Percentiles rank a stretch among this genome's conserved stretches.
Evolutionary conservation across 345 rosid species (phyloP).

Genomic region (Citrus sp.): DNA sequence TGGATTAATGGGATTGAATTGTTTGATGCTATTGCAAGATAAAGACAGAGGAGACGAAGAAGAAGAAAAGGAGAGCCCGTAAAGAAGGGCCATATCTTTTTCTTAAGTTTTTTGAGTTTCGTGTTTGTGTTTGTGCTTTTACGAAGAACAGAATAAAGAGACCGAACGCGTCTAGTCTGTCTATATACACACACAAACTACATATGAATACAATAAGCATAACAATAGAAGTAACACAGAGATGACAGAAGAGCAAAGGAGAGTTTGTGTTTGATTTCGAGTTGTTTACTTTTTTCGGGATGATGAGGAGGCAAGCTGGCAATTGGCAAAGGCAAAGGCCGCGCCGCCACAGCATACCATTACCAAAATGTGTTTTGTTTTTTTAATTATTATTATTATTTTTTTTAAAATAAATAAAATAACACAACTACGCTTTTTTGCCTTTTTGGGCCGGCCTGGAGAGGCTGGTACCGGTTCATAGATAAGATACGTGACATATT

Average conservation of each 20-base stretch:
- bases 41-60: slow-evolving; percentile 17
- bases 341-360: no score
- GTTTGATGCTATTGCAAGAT: slow-evolving; percentile 10
- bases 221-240: neutral
- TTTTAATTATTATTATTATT: no score
- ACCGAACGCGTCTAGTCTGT: neutral
- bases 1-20: slow-evolving; percentile 13
- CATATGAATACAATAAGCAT: neutral
- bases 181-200: neutral
- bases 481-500: no score
- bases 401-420: no score
- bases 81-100: slow-evolving; percentile 27
- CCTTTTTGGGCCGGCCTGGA: slow-evolving; percentile 13
- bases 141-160: neutral
- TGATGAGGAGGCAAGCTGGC: slow-evolving; percentile 15
- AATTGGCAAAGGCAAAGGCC: slow-evolving; percentile 1
- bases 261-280: slow-evolving; percentile 4
- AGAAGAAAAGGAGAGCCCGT: slow-evolving; percentile 18
- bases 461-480: neutral
- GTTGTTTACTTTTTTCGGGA: neutral
- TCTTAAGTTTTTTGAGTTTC: neutral
- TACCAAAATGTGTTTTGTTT: no score
- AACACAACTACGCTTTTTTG: neutral
- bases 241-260: neutral
- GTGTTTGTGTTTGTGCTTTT: neutral